Percentiles rank a stretch among this genome's conserved stretches.
phyloP scores from a whole-genome alignment of 345 rosid genomes.

The Eucalyptus regnans region DNA sequence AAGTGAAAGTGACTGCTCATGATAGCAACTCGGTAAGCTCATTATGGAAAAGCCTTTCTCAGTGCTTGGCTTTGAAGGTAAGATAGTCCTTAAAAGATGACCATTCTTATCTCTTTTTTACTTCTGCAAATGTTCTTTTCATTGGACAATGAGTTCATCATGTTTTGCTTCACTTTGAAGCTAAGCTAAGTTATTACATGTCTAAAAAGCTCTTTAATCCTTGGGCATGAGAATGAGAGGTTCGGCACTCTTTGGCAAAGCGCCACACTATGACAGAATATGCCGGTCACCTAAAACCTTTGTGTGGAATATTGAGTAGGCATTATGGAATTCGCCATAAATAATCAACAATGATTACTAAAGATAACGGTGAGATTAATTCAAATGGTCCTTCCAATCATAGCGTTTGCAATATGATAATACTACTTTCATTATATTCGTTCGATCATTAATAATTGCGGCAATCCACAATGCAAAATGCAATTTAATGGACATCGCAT shows the following conservation, averaged over 20 bases:
- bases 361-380: not conserved
- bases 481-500: rapidly evolving
- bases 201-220: not conserved
- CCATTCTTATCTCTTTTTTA: not conserved
- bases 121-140: not conserved
- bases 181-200: constrained; percentile 23
- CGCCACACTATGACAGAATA: no score
- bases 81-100: not conserved
- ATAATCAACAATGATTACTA: not conserved
- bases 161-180: constrained; percentile 39
- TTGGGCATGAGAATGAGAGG: not conserved
- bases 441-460: rapidly evolving
- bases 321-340: not conserved
- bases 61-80: constrained; percentile 40
- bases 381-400: not conserved
- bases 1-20: not conserved
- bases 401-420: rapidly evolving
- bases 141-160: not conserved
- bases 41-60: not conserved
- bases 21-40: not conserved
- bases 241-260: no score
- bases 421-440: rapidly evolving
- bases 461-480: rapidly evolving
- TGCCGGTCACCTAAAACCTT: rapidly evolving
- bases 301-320: rapidly evolving